A percentile compares a stretch with the other conserved stretches of the same genome.
These are phyloP conservation scores for Phaffomyces thermotolerans DNA, from an alignment of 805 yeast species.

Conservation along the genomic window DNA sequence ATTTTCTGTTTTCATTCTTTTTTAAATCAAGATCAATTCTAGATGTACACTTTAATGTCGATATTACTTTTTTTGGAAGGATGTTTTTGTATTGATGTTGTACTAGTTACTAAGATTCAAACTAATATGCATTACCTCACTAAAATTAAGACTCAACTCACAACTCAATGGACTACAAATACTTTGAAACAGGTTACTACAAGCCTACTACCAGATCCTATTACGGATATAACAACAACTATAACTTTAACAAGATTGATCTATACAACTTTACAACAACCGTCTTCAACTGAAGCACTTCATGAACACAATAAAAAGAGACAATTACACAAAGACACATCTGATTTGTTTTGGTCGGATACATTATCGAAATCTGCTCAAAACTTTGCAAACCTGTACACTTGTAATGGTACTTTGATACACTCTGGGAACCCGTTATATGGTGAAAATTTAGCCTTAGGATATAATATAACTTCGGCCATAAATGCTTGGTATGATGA, in stretches of 20 bases:
- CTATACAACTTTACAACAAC: conserved; percentile 9
- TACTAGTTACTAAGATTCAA: conserved; percentile 3
- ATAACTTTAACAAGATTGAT: conserved; percentile 11
- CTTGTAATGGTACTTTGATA: conserved; percentile 47
- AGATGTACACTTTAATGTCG: background rate
- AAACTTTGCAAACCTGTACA: conserved; percentile 45
- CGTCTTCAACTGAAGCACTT: conserved; percentile 6
- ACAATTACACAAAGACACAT: conserved; percentile 40
- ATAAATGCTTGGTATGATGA: conserved; percentile 76
- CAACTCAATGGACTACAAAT: conserved; percentile 9
- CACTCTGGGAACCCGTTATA: conserved; percentile 57
- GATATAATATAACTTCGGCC: conserved; percentile 51
- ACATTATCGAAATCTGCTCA: conserved; percentile 49
- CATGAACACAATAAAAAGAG: conserved; percentile 50
- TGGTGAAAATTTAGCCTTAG: conserved; percentile 82
- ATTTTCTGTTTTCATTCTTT: background rate
- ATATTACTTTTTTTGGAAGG: background rate
- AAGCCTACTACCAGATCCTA: conserved; percentile 7
- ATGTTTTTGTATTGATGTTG: background rate
- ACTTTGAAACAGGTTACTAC: background rate
- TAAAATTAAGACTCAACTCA: background rate
- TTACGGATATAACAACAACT: conserved; percentile 10
- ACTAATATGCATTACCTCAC: conserved; percentile 1
- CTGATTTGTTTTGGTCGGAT: conserved; percentile 47
- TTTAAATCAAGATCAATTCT: too few relatives aligned